These are phyloP conservation scores for Hygrophorus pudorinus DNA, from an alignment of 768 basidiomycete species.

Conservation along the genomic window DNA sequence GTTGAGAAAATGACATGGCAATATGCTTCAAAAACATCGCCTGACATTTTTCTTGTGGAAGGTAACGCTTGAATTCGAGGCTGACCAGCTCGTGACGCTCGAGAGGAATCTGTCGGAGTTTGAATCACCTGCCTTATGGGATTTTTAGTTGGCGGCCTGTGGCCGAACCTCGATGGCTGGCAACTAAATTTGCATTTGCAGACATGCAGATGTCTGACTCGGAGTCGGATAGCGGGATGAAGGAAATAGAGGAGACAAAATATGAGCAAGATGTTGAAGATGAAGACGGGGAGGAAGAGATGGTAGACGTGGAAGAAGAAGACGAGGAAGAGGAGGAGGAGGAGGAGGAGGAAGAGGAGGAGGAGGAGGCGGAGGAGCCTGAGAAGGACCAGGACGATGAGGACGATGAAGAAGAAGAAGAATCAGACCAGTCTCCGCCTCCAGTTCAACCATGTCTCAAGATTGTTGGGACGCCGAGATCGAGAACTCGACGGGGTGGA, in stretches of 20 bases:
- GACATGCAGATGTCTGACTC: conserved; percentile 21
- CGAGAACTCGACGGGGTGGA: conserved; percentile 84
- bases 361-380: conserved; percentile 22
- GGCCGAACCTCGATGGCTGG: no score
- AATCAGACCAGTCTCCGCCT: conserved; percentile 21
- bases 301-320: conserved; percentile 27
- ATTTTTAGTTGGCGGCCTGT: no score
- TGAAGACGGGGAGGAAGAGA: conserved; percentile 29
- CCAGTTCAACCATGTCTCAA: conserved; percentile 37
- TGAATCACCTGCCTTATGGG: background rate
- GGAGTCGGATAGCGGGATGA: conserved; percentile 4
- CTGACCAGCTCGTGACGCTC: no score
- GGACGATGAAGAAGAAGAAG: conserved; percentile 10
- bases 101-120: background rate
- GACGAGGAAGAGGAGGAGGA: conserved; percentile 19
- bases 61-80: no score
- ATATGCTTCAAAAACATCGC: no score
- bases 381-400: conserved; percentile 30
- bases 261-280: conserved; percentile 22
- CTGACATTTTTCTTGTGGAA: no score
- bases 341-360: conserved; percentile 18
- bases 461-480: conserved; percentile 99
- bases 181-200: conserved; percentile 15
- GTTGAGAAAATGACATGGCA: no score
- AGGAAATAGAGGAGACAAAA: conserved; percentile 15